These are phyloP conservation scores for Stachybotrys elegans DNA, from an alignment of 2,329 filamentous ascomycete species.

Conservation along the genomic window DNA sequence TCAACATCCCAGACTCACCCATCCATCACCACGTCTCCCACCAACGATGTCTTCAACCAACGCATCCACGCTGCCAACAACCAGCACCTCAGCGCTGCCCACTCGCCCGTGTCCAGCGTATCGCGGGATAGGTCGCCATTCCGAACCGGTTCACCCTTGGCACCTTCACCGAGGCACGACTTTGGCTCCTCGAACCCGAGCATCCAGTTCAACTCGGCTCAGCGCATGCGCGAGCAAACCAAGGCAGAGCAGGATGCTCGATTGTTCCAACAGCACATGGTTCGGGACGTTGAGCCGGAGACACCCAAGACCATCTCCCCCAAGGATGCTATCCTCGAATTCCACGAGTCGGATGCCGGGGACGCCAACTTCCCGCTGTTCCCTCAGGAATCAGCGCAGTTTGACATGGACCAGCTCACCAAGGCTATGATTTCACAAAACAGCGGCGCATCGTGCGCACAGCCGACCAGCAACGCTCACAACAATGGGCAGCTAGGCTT, in stretches of 20 bases:
- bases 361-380: conserved; percentile 71
- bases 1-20: conserved; percentile 47
- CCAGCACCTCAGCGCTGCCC: conserved; percentile 58
- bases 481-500: conserved; percentile 16
- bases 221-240: conserved; percentile 55
- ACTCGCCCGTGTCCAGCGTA: conserved; percentile 41
- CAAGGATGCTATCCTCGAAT: conserved; percentile 85
- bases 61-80: conserved; percentile 75
- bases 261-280: conserved; percentile 35
- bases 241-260: conserved; percentile 56
- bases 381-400: conserved; percentile 50
- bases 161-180: conserved; percentile 41
- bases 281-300: conserved; percentile 34
- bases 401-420: conserved; percentile 33
- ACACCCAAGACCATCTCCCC: conserved; percentile 87
- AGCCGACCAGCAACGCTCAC: conserved; percentile 13
- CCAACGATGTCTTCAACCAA: conserved; percentile 64
- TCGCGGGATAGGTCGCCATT: conserved; percentile 76
- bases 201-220: conserved; percentile 45
- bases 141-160: conserved; percentile 62
- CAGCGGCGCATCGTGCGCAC: conserved; percentile 13
- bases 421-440: conserved; percentile 23
- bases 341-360: conserved; percentile 63
- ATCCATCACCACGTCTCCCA: conserved; percentile 40
- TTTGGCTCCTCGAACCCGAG: conserved; percentile 19